A percentile compares a stretch with the other conserved stretches of the same genome.
Evolutionary conservation across 805 yeast genomes (phyloP).

Genomic region (Scheffersomyces spartinae): DNA sequence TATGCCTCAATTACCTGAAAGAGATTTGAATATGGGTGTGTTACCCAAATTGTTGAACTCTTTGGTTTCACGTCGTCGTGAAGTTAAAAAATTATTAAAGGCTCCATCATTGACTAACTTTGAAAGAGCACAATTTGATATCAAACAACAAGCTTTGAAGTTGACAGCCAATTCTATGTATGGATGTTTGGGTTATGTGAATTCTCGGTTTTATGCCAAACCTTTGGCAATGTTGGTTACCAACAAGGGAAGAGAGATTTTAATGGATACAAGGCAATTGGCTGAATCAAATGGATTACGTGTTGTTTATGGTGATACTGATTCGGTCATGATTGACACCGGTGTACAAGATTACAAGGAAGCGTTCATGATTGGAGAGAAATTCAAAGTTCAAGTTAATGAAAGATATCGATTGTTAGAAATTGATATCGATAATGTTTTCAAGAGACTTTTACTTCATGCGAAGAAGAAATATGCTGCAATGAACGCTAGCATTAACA

Average conservation of each 20-base stretch:
- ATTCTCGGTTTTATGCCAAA: slow-evolving; percentile 89
- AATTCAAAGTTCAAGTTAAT: slow-evolving; percentile 76
- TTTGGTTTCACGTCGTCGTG: slow-evolving; percentile 83
- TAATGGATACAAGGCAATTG: slow-evolving; percentile 83
- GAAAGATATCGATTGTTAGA: slow-evolving; percentile 81
- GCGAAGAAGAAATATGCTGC: slow-evolving; percentile 99
- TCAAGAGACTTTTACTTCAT: slow-evolving; percentile 71
- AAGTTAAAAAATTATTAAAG: slow-evolving; percentile 78
- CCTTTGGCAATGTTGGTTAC: slow-evolving; percentile 95
- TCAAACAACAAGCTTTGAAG: slow-evolving; percentile 91
- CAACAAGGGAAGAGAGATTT: slow-evolving; percentile 87
- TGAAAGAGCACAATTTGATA: slow-evolving; percentile 79
- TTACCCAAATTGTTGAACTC: slow-evolving; percentile 75
- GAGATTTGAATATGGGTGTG: slow-evolving; percentile 59
- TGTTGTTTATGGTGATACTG: slow-evolving; percentile 97
- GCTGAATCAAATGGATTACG: slow-evolving; percentile 77
- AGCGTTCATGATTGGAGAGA: slow-evolving; percentile 74
- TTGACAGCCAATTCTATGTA: slow-evolving; percentile 99
- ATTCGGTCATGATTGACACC: slow-evolving; percentile 97
- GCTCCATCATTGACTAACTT: slow-evolving; percentile 51
- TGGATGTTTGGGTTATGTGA: slow-evolving; percentile 90
- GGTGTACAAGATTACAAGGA: slow-evolving; percentile 57
- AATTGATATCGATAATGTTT: slow-evolving; percentile 91
- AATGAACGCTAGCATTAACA: slow-evolving; percentile 44
- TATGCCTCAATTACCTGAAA: slow-evolving; percentile 58